Base-by-base conservation (phyloP, 2,329 filamentous ascomycete species). In the Allantophomopsis lycopodina region DNA sequence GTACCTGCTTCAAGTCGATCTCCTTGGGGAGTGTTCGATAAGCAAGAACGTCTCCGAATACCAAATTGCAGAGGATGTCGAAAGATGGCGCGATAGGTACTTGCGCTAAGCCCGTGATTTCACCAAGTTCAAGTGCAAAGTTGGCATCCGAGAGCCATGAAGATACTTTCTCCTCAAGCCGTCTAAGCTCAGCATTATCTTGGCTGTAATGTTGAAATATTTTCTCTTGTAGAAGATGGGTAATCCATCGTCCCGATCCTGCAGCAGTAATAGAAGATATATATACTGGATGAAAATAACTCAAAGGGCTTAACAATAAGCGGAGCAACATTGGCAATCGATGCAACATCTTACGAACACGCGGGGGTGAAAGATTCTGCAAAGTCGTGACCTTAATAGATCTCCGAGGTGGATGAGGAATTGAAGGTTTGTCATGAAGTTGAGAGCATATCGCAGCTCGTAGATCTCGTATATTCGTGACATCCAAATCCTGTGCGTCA, bases 71-170 rank as follows among this genome's bases (percentile, higher is more conserved):
- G 31, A 60, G 52, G 38, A 72, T 71, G 40, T 70, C 62, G 49
- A 64, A 68, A 14, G 50, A 53, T 1, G 65, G 62, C 42, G 62
- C 61, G 37, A 71, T 52, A 2, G 69, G 68, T 1, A 72, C 66
- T 31, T 64, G 60, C 0, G 62, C 65, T 3, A 62, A 51, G 16
- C 61, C 64, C 4, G 56, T 54, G 18, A 73, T 60, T 13, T 61
- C 55, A n/a, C 52, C 57, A 0, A 71, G 48, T 36, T 69, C 57
- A 4, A 71, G 50, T n/a, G 62, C 63, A 46, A 72, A 71, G 42
- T 70, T 71, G 12, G 68, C 68, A 36, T 69, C 63, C 2, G 63
- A 55, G 12, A 71, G 61, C 66, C 68, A 73, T 5, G 57, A 50
- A 2, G 62, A 63, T 37, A 73, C 61, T 13, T 63, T 58, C 4